Conservation (phyloP, 257 asterid genomes). For the Sherardia arvensis region DNA sequence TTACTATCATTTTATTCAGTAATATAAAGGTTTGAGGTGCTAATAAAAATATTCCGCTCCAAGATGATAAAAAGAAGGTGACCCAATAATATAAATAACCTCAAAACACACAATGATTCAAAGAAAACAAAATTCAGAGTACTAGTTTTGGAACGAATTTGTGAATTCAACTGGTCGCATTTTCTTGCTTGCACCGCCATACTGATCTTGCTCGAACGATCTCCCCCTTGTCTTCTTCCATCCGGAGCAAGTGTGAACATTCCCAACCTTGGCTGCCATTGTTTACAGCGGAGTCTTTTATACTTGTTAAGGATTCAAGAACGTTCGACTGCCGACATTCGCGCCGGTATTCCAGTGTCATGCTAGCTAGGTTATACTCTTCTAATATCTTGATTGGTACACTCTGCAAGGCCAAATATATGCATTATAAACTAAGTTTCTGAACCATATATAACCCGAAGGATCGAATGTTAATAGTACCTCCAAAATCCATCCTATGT, state of each 20-base stretch:
- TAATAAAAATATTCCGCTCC: too few relatives aligned
- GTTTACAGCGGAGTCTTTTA: constrained; percentile 7
- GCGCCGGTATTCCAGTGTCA: constrained; percentile 64
- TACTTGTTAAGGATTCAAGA: constrained; percentile 54
- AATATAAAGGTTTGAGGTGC: too few relatives aligned
- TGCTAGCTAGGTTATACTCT: constrained; percentile 45
- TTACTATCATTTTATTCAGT: too few relatives aligned
- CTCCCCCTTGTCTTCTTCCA: constrained; percentile 62
- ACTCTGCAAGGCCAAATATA: constrained; percentile 34
- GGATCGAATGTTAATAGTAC: constrained; percentile 20
- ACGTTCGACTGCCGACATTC: constrained; percentile 63
- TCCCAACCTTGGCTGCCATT: constrained; percentile 21
- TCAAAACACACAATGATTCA: not conserved
- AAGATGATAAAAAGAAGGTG: too few relatives aligned
- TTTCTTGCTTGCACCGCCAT: constrained; percentile 42
- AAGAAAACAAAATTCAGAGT: not conserved
- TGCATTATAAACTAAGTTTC: not conserved
- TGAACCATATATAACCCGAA: not conserved
- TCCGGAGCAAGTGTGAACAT: constrained; percentile 74
- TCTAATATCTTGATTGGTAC: constrained; percentile 55
- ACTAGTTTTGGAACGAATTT: not conserved
- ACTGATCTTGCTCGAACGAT: constrained; percentile 73
- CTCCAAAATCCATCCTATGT: constrained; percentile 87
- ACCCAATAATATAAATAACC: too few relatives aligned
- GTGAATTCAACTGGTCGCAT: not conserved